Conservation (phyloP, 495 filamentous ascomycete genomes). For the Penicillium verhagenii region DNA sequence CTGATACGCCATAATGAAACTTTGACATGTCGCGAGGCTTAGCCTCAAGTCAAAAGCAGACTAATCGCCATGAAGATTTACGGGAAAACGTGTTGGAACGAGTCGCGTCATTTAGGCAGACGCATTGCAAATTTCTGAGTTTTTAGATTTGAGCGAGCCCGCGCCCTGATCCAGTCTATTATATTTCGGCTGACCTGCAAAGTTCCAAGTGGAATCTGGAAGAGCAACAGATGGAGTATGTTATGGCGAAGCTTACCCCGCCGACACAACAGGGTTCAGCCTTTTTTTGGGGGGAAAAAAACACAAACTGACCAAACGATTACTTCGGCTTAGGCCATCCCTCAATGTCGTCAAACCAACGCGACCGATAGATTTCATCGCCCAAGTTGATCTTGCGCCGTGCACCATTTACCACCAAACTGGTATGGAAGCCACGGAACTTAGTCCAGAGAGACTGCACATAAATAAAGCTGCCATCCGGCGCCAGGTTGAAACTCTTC, state of each 20-base stretch:
- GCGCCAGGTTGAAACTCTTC: conserved; percentile 30
- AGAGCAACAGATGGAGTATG: too few species aligned
- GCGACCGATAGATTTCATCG: conserved; percentile 32
- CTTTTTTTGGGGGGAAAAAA: too few species aligned
- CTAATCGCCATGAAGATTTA: not conserved
- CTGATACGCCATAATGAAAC: not conserved
- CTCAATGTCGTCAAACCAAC: conserved; percentile 29
- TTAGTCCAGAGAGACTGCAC: conserved; percentile 26
- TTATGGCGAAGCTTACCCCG: too few species aligned
- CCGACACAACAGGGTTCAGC: too few species aligned
- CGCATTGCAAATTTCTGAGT: not conserved
- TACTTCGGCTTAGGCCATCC: conserved; percentile 30
- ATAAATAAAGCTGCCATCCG: conserved; percentile 27
- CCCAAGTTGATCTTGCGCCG: conserved; percentile 21
- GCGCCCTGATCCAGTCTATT: not conserved
- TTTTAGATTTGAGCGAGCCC: not conserved
- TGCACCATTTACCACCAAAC: conserved; percentile 21
- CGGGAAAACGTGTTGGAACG: not conserved
- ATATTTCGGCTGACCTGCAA: too few species aligned
- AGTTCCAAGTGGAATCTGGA: too few species aligned
- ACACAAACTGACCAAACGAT: not conserved
- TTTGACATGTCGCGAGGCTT: not conserved
- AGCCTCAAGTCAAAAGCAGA: not conserved
- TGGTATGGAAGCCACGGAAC: conserved; percentile 26
- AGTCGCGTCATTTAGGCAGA: not conserved